A percentile compares a stretch with the other conserved stretches of the same genome.
These are phyloP conservation scores for Suhomyces panamericanus DNA, from an alignment of 1,139 yeast genomes.

Conservation along the genomic window DNA sequence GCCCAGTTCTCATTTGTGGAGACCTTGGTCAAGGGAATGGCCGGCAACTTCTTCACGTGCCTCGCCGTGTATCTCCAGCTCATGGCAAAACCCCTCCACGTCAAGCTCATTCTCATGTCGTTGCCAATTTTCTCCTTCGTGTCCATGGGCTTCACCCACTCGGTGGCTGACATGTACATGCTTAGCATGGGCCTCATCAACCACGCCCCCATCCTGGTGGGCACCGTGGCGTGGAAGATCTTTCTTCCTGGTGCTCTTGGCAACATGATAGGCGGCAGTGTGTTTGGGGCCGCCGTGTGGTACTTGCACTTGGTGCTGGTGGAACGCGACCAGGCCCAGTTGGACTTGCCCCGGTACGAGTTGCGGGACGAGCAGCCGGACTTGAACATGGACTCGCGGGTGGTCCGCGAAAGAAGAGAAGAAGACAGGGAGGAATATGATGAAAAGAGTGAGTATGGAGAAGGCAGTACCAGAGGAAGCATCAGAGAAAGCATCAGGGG, in stretches of 20 bases:
- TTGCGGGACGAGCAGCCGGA: conserved; percentile 80
- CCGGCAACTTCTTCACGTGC: conserved; percentile 75
- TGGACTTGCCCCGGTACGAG: conserved; percentile 65
- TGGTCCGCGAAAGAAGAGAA: conserved; percentile 33
- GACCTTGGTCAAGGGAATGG: conserved; percentile 63
- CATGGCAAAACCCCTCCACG: conserved; percentile 80
- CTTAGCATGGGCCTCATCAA: conserved; percentile 66
- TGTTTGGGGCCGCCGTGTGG: conserved; percentile 66
- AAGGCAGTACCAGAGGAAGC: no score
- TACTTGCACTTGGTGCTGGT: conserved; percentile 69
- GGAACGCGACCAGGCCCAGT: conserved; percentile 59
- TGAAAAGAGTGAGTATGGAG: not conserved
- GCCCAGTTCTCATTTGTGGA: conserved; percentile 51
- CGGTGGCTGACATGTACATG: conserved; percentile 77
- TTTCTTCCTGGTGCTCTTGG: conserved; percentile 69
- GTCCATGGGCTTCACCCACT: conserved; percentile 71
- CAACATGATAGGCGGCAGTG: conserved; percentile 68
- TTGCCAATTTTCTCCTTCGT: conserved; percentile 76
- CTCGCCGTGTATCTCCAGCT: conserved; percentile 74
- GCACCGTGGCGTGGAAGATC: conserved; percentile 67
- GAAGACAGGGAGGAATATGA: not conserved
- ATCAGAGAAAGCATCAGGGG: no score
- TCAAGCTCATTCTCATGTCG: conserved; percentile 61
- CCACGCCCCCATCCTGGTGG: conserved; percentile 62
- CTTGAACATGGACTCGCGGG: conserved; percentile 72